Percentiles rank a stretch among this genome's conserved stretches.
Evolutionary conservation across 1,139 yeast genomes (phyloP).

Genomic region (Saccharomyces uvarum): DNA sequence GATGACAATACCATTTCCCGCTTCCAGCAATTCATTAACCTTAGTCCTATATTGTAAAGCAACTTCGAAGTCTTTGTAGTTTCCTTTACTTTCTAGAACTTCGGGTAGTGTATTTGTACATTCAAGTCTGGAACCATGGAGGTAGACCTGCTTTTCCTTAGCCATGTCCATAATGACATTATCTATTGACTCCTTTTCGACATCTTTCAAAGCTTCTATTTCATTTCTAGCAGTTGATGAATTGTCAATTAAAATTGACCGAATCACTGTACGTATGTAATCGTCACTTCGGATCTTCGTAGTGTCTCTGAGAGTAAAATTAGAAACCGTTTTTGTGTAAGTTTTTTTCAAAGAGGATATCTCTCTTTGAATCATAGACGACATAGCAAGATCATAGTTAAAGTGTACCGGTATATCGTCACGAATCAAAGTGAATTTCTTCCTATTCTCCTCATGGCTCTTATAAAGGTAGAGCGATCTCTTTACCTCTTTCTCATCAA

Average conservation of each 20-base stretch:
- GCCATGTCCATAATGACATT: slow-evolving; percentile 31
- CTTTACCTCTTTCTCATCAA: slow-evolving; percentile 15
- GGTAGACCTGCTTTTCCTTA: slow-evolving; percentile 26
- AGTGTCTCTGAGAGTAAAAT: neutral
- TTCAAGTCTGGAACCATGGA: slow-evolving; percentile 26
- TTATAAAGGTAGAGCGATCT: slow-evolving; percentile 19
- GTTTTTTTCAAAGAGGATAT: slow-evolving; percentile 23
- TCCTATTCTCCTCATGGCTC: slow-evolving; percentile 22
- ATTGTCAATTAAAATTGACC: slow-evolving; percentile 26
- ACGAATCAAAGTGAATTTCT: slow-evolving; percentile 21
- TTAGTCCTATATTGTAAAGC: slow-evolving; percentile 15
- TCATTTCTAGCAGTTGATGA: slow-evolving; percentile 20
- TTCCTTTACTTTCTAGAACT: slow-evolving; percentile 19
- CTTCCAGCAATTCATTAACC: slow-evolving; percentile 16
- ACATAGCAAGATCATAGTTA: slow-evolving; percentile 23
- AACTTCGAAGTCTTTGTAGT: slow-evolving; percentile 15
- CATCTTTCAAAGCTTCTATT: slow-evolving; percentile 17
- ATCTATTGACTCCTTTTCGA: slow-evolving; percentile 25
- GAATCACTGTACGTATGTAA: slow-evolving; percentile 22
- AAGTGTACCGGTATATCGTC: slow-evolving; percentile 8
- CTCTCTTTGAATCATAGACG: slow-evolving; percentile 33
- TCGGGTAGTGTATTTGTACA: slow-evolving; percentile 23
- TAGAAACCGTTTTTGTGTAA: slow-evolving; percentile 9
- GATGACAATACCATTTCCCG: slow-evolving; percentile 23
- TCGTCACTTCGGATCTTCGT: slow-evolving; percentile 14